Evolutionary conservation across 169 alveolate species (phyloP).

Genomic region (Cyclospora cayetanensis): DNA sequence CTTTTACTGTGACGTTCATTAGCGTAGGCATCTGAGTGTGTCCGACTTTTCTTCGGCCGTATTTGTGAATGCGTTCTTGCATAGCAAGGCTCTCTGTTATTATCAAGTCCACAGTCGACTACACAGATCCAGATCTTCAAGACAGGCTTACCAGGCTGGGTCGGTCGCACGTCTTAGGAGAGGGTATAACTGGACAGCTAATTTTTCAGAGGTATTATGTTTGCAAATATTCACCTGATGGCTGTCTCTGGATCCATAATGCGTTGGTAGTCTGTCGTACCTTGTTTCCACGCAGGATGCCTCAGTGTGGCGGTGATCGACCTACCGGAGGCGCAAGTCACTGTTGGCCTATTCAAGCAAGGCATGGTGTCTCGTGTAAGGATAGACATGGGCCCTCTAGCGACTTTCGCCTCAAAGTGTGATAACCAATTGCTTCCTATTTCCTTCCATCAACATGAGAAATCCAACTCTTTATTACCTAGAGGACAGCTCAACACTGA

Average conservation of each 20-base stretch:
- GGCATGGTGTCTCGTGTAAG: slow-evolving; percentile 3
- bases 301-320: background rate
- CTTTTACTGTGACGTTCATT: too few relatives aligned
- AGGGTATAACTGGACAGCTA: too few relatives aligned
- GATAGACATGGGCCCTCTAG: background rate
- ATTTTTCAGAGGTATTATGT: too few relatives aligned
- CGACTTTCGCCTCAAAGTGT: background rate
- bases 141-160: background rate
- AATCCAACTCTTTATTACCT: background rate
- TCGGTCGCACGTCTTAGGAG: too few relatives aligned
- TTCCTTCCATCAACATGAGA: background rate
- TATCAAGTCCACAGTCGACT: background rate
- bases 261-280: too few relatives aligned
- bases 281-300: background rate
- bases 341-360: background rate
- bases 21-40: too few relatives aligned
- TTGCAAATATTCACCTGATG: too few relatives aligned
- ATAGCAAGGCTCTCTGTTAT: background rate
- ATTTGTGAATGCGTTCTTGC: too few relatives aligned
- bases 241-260: background rate
- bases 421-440: background rate
- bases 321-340: background rate
- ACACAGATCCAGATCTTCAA: background rate
- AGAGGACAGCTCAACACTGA: background rate
- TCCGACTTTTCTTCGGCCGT: too few relatives aligned